These are phyloP conservation scores for Thalassiosira profunda DNA, from an alignment of 108 stramenopile genomes.

Conservation along the genomic window DNA sequence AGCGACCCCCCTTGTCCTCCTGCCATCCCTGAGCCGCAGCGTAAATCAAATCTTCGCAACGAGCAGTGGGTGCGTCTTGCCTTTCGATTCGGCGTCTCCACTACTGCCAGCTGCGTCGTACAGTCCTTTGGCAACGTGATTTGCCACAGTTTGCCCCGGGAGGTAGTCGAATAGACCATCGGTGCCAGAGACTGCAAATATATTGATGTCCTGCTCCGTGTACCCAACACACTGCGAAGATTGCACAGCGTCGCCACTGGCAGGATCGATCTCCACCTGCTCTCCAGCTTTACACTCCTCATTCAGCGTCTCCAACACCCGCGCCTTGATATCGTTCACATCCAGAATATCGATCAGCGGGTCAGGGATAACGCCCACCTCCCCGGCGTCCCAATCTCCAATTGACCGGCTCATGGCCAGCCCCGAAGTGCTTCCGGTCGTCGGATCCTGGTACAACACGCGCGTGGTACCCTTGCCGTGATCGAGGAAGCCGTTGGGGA, in stretches of 20 bases:
- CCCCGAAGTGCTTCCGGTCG: constrained; percentile 61
- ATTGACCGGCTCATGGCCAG: constrained; percentile 87
- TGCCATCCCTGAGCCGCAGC: constrained; percentile 82
- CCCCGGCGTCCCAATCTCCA: constrained; percentile 80
- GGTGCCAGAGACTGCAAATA: constrained; percentile 80
- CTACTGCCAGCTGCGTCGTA: constrained; percentile 29
- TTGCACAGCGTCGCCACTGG: constrained; percentile 27
- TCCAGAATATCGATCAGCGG: constrained; percentile 81
- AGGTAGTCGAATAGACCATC: constrained; percentile 91
- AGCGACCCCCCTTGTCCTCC: constrained; percentile 57
- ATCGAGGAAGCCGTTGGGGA: constrained; percentile 47
- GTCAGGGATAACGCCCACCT: constrained; percentile 80
- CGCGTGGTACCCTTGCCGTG: constrained; percentile 59
- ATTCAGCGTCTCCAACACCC: constrained; percentile 30
- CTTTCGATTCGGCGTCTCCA: background rate
- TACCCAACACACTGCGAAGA: constrained; percentile 20
- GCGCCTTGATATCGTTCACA: constrained; percentile 42
- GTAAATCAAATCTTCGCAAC: constrained; percentile 70
- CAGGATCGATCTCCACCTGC: constrained; percentile 44
- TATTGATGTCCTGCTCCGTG: constrained; percentile 60
- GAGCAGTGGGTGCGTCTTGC: constrained; percentile 64
- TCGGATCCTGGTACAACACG: constrained; percentile 57
- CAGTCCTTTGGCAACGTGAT: constrained; percentile 59
- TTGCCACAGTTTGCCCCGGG: constrained; percentile 53
- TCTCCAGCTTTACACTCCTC: constrained; percentile 9